phyloP scores from a whole-genome alignment of 495 filamentous ascomycete genomes.

The Lophiotrema nucula region DNA sequence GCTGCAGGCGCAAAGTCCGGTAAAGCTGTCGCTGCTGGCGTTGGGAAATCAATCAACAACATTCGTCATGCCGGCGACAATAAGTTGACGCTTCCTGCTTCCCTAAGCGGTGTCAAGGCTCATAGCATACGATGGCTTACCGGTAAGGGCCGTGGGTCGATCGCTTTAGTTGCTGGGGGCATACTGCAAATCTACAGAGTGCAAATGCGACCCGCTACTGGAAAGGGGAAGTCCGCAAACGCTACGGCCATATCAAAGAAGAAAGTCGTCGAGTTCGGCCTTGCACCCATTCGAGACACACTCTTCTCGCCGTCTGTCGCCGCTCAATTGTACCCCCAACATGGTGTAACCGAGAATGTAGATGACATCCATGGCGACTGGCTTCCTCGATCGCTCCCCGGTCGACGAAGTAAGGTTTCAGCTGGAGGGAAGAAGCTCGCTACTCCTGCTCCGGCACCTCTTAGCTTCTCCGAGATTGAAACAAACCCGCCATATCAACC shows the following conservation, averaged over 20 bases:
- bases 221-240: slow-evolving; percentile 29
- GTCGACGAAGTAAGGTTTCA: slow-evolving; percentile 6
- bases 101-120: slow-evolving; percentile 24
- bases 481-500: slow-evolving; percentile 87
- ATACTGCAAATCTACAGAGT: slow-evolving; percentile 31
- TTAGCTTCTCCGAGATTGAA: slow-evolving; percentile 89
- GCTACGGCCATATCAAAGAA: slow-evolving; percentile 33
- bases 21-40: slow-evolving; percentile 76
- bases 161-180: slow-evolving; percentile 35
- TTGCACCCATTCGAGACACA: slow-evolving; percentile 22
- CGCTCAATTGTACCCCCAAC: slow-evolving; percentile 12
- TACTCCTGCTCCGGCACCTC: slow-evolving; percentile 17
- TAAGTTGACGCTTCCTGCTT: slow-evolving; percentile 62
- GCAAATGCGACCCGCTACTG: slow-evolving; percentile 24
- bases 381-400: slow-evolving; percentile 28
- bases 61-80: slow-evolving; percentile 83
- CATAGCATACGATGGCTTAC: slow-evolving; percentile 34
- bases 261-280: slow-evolving; percentile 30
- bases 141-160: slow-evolving; percentile 32
- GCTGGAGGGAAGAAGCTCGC: neutral
- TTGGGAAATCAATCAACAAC: slow-evolving; percentile 77
- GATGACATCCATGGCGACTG: slow-evolving; percentile 31
- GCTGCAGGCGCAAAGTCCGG: slow-evolving; percentile 65
- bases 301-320: slow-evolving; percentile 27
- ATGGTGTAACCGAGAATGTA: slow-evolving; percentile 6